Evolutionary conservation across 2,329 filamentous ascomycete species (phyloP), one percentile per base, ranked within the genome.

Genomic region (Knufia fluminis): DNA sequence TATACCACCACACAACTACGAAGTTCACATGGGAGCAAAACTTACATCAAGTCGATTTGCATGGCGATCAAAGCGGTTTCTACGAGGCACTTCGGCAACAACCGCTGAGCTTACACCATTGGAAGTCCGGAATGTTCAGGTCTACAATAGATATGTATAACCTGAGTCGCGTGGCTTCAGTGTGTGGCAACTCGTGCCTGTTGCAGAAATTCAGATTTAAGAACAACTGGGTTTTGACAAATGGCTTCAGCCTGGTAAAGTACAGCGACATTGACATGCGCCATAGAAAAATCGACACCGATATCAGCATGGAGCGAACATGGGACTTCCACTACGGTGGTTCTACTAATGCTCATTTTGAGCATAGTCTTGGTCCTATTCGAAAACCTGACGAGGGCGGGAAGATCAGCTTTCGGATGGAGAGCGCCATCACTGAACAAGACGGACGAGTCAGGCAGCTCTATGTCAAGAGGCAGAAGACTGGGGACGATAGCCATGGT

Each of bases 51-150:
- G 68, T 80, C 47, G 79, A 82, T 59, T 64, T 81, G 53, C 65
- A 65, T 31, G 70, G 68, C 28, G 78, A 82, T 52, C 62, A 72
- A 19, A 73, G 74, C 1, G 79, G 79, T 0, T 79, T 81, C 58
- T 82, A 79, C 60, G 79, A 82, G 63, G 71, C 73, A 1, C 76
- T 76, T 1, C 63, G 71, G 20, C 59, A 59, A 24, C 64, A 68
- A n/a, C 73, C 76, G 0, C 63, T 81, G 10, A 79, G 73, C 44
- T 65, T 82, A 4, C 79, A 82, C 60, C 79, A 82, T 65, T 82
- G 78, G 77, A 80, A 79, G 61, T 76, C 71, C 10, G 81, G 78
- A 76, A 78, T 79, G 62, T 48, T 48, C 23, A 16, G 35, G 19
- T 39, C 20, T 22, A 58, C 68, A 7, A 61, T 59, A 20, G 64